Conservation (phyloP, 1,284 basidiomycete species). For the Testicularia cyperi region DNA sequence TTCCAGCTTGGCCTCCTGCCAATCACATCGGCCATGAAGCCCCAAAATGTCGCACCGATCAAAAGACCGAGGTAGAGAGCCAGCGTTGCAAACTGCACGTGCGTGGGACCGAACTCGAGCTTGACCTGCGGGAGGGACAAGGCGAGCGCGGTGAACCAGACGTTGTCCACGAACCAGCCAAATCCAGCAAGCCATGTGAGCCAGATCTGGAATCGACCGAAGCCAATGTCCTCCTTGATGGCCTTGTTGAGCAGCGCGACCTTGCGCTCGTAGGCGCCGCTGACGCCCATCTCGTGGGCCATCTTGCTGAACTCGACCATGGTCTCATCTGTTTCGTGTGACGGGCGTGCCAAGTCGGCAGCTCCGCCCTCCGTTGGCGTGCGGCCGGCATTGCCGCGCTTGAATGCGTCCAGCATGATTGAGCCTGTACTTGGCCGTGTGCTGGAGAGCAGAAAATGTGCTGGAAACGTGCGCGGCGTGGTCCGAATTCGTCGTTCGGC, state of each 20-base stretch:
- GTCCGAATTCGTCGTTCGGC: no score
- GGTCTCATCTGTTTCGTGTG: slow-evolving; percentile 25
- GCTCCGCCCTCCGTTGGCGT: no score
- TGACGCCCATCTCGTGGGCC: slow-evolving; percentile 50
- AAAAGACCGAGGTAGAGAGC: slow-evolving; percentile 68
- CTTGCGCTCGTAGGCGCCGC: slow-evolving; percentile 48
- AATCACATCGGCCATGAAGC: slow-evolving; percentile 61
- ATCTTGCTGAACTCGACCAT: slow-evolving; percentile 29
- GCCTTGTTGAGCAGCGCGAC: slow-evolving; percentile 45
- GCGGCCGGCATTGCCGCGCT: slow-evolving; percentile 2
- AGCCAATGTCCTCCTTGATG: slow-evolving; percentile 63
- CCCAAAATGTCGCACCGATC: slow-evolving; percentile 67
- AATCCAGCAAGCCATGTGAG: slow-evolving; percentile 67
- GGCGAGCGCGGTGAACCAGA: slow-evolving; percentile 51
- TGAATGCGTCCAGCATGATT: no score
- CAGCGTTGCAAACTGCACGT: slow-evolving; percentile 60
- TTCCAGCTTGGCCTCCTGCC: slow-evolving; percentile 67
- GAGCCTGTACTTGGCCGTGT: no score
- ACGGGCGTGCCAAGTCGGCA: neutral
- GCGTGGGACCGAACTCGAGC: slow-evolving; percentile 40
- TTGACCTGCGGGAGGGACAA: slow-evolving; percentile 51
- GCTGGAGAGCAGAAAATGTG: no score
- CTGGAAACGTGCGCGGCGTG: no score
- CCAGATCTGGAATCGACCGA: slow-evolving; percentile 68
- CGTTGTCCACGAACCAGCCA: slow-evolving; percentile 65